Evolutionary conservation across 2,329 filamentous ascomycete species (phyloP).

Genomic region (Microcyclospora tardicrescens): DNA sequence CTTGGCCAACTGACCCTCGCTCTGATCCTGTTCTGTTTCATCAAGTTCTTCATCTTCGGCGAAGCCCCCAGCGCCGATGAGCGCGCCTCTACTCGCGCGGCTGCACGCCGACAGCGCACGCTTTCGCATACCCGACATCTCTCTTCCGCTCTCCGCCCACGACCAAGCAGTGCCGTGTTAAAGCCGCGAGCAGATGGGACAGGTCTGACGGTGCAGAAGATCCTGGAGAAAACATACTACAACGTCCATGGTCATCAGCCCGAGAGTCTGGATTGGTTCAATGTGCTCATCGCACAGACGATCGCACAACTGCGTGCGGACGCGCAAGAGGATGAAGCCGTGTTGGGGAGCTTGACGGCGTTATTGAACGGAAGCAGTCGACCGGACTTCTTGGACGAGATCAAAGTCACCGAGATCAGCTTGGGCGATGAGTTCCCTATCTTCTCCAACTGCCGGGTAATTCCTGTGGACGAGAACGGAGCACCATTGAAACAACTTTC

Average conservation of each 20-base stretch:
- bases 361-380: constrained; percentile 73
- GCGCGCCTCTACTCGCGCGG: constrained; percentile 61
- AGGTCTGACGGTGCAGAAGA: constrained; percentile 73
- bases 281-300: constrained; percentile 89
- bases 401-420: constrained; percentile 83
- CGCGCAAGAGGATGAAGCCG: constrained; percentile 80
- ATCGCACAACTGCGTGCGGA: constrained; percentile 91
- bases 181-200: constrained; percentile 17
- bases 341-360: constrained; percentile 71
- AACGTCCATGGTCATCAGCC: constrained; percentile 92
- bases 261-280: constrained; percentile 97
- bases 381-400: constrained; percentile 86
- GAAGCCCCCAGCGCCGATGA: constrained; percentile 76
- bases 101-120: constrained; percentile 59
- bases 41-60: constrained; percentile 99
- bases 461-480: constrained; percentile 75
- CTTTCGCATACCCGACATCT: constrained; percentile 48
- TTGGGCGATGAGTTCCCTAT: constrained; percentile 96
- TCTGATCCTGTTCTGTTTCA: constrained; percentile 82
- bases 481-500: constrained; percentile 33
- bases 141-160: constrained; percentile 21
- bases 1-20: constrained; percentile 89
- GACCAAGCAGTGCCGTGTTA: constrained; percentile 16
- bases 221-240: constrained; percentile 94
- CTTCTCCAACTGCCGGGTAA: constrained; percentile 94